A percentile compares a stretch with the other conserved stretches of the same genome.
Conservation (phyloP, 495 filamentous ascomycete genomes). For the Evansstolkia leycettana region DNA sequence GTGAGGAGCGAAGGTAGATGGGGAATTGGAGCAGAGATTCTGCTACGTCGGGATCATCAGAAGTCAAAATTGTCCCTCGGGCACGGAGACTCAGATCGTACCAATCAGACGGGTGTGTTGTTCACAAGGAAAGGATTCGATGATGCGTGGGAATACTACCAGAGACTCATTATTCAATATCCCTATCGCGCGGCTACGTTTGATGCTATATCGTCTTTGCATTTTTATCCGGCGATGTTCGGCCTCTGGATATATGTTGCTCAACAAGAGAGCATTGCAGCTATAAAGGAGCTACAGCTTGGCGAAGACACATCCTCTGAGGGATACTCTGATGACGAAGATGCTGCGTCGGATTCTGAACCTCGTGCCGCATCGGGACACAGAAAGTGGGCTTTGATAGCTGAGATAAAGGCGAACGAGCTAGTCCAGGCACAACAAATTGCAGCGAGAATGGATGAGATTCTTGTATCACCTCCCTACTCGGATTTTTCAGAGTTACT, state of each 20-base stretch:
- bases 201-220: constrained; percentile 31
- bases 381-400: constrained; percentile 11
- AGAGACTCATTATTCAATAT: constrained; percentile 54
- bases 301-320: constrained; percentile 10
- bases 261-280: constrained; percentile 34
- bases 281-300: constrained; percentile 13
- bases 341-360: constrained; percentile 10
- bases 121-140: constrained; percentile 42
- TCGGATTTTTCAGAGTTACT: constrained; percentile 44
- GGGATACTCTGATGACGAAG: constrained; percentile 20
- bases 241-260: constrained; percentile 52
- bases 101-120: constrained; percentile 3
- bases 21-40: constrained; percentile 59
- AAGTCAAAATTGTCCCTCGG: constrained; percentile 2
- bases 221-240: constrained; percentile 59
- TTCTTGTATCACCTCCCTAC: constrained; percentile 53
- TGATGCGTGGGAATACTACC: constrained; percentile 50
- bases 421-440: constrained; percentile 42
- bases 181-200: constrained; percentile 40
- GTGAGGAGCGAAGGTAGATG: constrained; percentile 43
- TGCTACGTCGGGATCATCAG: constrained; percentile 35
- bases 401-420: constrained; percentile 17
- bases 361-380: constrained; percentile 3
- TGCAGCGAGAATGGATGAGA: constrained; percentile 47
- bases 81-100: neutral